Evolutionary conservation across 192 early-diverging fungal genomes (phyloP).

Genomic region (Lunasporangiospora selenospora): DNA sequence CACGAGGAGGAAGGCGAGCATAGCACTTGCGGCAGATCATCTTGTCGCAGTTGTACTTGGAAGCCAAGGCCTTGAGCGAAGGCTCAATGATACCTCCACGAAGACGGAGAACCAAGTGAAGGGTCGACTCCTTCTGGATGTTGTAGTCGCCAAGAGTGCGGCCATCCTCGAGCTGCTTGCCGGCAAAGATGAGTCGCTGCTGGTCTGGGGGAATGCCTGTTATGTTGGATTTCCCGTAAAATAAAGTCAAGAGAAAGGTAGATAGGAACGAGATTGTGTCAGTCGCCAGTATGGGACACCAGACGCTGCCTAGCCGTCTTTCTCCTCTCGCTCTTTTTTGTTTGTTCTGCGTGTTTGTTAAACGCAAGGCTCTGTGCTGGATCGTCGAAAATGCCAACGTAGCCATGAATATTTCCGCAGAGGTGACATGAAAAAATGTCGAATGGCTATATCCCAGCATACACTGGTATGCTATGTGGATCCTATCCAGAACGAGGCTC

Average conservation of each 20-base stretch:
- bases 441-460: too few species aligned
- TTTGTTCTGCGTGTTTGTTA: too few species aligned
- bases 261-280: too few species aligned
- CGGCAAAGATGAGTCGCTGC: slow-evolving; percentile 99
- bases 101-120: slow-evolving; percentile 95
- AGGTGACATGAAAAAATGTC: too few species aligned
- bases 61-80: slow-evolving; percentile 96
- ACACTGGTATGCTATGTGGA: too few species aligned
- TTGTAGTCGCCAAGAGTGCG: slow-evolving; percentile 99
- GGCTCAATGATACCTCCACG: slow-evolving; percentile 99
- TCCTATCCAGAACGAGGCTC: too few species aligned
- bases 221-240: neutral
- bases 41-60: slow-evolving; percentile 99
- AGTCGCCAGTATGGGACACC: too few species aligned
- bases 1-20: slow-evolving; percentile 98
- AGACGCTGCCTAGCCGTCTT: too few species aligned
- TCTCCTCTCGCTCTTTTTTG: too few species aligned
- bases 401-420: too few species aligned
- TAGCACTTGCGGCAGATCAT: slow-evolving; percentile 99
- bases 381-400: too few species aligned
- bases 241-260: neutral
- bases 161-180: slow-evolving; percentile 99
- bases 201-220: slow-evolving; percentile 97
- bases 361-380: too few species aligned
- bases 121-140: slow-evolving; percentile 99